These are phyloP conservation scores for Ophiostoma fasciatum DNA, from an alignment of 2,329 filamentous ascomycete genomes.

Conservation along the genomic window DNA sequence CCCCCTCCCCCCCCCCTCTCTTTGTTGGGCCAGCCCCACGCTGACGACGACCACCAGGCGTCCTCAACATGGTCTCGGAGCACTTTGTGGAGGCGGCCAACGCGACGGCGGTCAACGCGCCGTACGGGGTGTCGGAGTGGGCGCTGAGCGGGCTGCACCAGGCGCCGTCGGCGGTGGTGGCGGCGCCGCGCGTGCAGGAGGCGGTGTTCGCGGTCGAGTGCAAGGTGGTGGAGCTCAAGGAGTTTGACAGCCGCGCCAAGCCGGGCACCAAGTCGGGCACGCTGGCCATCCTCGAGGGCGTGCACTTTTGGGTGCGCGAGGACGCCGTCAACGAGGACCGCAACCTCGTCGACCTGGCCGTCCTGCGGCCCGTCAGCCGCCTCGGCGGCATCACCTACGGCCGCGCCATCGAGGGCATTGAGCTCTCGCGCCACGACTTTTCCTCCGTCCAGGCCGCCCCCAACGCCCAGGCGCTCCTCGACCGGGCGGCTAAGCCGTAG, in stretches of 20 bases:
- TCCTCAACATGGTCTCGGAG: conserved; percentile 79
- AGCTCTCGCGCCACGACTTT: conserved; percentile 51
- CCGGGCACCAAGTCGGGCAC: conserved; percentile 64
- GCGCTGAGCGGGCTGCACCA: conserved; percentile 57
- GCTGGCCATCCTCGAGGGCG: conserved; percentile 66
- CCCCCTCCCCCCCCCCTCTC: too few species aligned
- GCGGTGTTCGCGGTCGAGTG: conserved; percentile 73
- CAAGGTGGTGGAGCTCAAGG: conserved; percentile 56
- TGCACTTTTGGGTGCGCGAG: conserved; percentile 76
- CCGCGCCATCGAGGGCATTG: conserved; percentile 51
- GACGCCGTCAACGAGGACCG: conserved; percentile 71
- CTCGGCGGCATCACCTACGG: conserved; percentile 80
- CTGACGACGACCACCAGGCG: conserved; percentile 38
- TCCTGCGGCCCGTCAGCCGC: conserved; percentile 62
- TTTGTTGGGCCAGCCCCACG: too few species aligned
- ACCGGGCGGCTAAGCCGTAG: too few species aligned
- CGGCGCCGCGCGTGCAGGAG: conserved; percentile 61
- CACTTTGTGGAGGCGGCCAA: conserved; percentile 81
- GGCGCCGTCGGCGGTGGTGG: conserved; percentile 39
- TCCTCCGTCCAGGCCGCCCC: conserved; percentile 27
- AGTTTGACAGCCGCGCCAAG: conserved; percentile 59
- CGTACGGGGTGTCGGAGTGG: conserved; percentile 69
- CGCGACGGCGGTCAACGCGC: conserved; percentile 61
- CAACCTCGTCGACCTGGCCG: conserved; percentile 60
- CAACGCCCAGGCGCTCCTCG: conserved; percentile 13